phyloP scores from a whole-genome alignment of 139 green algal genomes.

The Volvox reticuliferus region DNA sequence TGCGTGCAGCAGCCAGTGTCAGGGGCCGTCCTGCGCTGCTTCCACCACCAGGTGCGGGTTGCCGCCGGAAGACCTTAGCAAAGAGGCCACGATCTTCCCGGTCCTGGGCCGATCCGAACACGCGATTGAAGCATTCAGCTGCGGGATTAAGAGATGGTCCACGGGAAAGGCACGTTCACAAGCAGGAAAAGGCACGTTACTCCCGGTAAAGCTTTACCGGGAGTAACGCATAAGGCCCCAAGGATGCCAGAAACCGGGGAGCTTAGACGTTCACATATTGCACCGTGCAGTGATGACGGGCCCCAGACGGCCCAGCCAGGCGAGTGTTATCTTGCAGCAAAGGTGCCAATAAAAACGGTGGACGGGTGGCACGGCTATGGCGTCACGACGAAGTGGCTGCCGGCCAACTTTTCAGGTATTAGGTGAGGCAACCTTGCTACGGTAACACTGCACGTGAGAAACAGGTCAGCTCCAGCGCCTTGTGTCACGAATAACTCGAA shows the following conservation, averaged over 20 bases:
- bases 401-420: too few relatives aligned
- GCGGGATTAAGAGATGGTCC: background rate
- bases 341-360: background rate
- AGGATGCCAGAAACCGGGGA: background rate
- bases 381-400: too few relatives aligned
- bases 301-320: background rate
- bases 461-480: too few relatives aligned
- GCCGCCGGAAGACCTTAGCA: background rate
- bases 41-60: background rate
- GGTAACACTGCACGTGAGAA: too few relatives aligned
- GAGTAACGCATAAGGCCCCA: background rate
- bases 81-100: background rate
- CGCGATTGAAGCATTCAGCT: conserved; percentile 41
- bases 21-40: background rate
- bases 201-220: too few relatives aligned
- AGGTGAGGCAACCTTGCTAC: too few relatives aligned
- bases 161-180: too few relatives aligned
- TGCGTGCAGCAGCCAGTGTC: conserved; percentile 58
- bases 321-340: background rate
- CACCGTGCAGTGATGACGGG: background rate
- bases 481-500: too few relatives aligned
- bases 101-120: conserved; percentile 5
- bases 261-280: background rate
- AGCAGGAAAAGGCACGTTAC: too few relatives aligned
- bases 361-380: too few relatives aligned